Percentiles rank a stretch among this genome's conserved stretches.
Conservation (phyloP, 345 rosid genomes). For the Camelina hispida region DNA sequence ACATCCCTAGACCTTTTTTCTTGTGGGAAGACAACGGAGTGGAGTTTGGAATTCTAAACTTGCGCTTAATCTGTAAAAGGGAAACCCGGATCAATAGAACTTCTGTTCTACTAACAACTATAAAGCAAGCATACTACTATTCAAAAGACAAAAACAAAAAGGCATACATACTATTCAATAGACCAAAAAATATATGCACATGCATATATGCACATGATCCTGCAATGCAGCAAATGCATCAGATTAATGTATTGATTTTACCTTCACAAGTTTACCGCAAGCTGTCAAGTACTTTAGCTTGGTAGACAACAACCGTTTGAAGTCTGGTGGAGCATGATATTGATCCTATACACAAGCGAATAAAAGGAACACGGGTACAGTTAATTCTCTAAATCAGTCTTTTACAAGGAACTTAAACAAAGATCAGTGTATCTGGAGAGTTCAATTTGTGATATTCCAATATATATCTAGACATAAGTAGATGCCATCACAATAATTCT, state of each 20-base stretch:
- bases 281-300: slow-evolving; percentile 82
- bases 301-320: slow-evolving; percentile 80
- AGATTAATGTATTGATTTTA: slow-evolving; percentile 38
- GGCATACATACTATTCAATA: no score
- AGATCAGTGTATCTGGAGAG: not conserved
- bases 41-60: slow-evolving; percentile 74
- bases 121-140: not conserved
- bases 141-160: slow-evolving; percentile 3
- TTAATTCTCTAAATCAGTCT: not conserved
- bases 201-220: slow-evolving; percentile 25
- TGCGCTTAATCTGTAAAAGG: slow-evolving; percentile 78
- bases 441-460: not conserved
- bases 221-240: not conserved
- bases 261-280: slow-evolving; percentile 84
- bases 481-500: not conserved
- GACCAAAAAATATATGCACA: no score
- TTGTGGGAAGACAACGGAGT: slow-evolving; percentile 53
- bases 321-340: slow-evolving; percentile 92
- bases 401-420: not conserved
- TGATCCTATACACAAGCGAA: slow-evolving; percentile 65
- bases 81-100: not conserved
- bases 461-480: not conserved
- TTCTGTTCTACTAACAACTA: slow-evolving; percentile 21
- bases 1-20: slow-evolving; percentile 50
- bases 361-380: not conserved